Evolutionary conservation across 305 asterid genomes (phyloP).

Genomic region (Solanum hybrid): DNA sequence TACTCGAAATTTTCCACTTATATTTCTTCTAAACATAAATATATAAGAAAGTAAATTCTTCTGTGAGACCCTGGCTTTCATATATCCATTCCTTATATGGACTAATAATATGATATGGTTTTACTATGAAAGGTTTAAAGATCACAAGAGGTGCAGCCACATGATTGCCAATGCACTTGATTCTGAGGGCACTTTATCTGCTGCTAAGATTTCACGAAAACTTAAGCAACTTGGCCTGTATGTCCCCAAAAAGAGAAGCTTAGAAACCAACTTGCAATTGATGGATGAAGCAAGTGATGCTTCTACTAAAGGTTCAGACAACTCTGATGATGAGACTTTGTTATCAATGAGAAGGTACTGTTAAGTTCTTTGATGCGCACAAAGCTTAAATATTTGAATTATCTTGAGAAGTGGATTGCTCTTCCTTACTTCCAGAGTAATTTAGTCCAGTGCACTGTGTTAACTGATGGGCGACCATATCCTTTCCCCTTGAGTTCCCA

Average conservation of each 20-base stretch:
- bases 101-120: neutral
- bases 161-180: conserved; percentile 88
- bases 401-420: neutral
- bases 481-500: neutral
- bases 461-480: neutral
- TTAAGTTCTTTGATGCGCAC: conserved; percentile 5
- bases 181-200: conserved; percentile 48
- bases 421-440: neutral
- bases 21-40: neutral
- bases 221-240: conserved; percentile 85
- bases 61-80: neutral
- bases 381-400: conserved; percentile 5
- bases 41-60: neutral
- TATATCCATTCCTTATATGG: neutral
- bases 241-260: conserved; percentile 42
- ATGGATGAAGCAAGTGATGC: conserved; percentile 43
- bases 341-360: conserved; percentile 59
- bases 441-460: neutral
- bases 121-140: conserved; percentile 53
- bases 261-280: conserved; percentile 33
- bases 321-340: conserved; percentile 66
- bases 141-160: conserved; percentile 75
- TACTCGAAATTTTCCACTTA: neutral
- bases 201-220: conserved; percentile 67
- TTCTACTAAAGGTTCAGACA: conserved; percentile 32